These are phyloP conservation scores for Tubosaeta sp. DNA, from an alignment of 768 basidiomycete genomes.

Conservation along the genomic window DNA sequence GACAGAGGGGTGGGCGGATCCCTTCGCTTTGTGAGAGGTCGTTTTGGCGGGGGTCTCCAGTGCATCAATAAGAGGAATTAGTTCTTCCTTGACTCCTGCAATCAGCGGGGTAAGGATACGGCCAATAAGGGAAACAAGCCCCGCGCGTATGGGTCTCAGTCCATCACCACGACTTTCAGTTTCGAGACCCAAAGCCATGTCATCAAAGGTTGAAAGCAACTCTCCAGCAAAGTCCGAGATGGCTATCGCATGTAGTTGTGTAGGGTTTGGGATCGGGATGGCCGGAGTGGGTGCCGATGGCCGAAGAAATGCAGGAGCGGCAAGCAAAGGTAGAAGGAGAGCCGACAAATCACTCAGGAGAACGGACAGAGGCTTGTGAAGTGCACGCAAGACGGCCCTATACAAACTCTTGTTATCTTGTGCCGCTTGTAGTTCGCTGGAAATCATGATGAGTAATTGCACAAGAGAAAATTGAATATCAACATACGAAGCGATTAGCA, in stretches of 20 bases:
- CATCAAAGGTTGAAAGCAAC: slow-evolving; percentile 66
- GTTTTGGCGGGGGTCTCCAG: slow-evolving; percentile 46
- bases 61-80: slow-evolving; percentile 58
- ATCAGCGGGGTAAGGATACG: slow-evolving; percentile 66
- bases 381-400: slow-evolving; percentile 64
- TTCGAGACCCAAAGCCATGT: slow-evolving; percentile 58
- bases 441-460: slow-evolving; percentile 12
- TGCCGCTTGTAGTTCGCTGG: slow-evolving; percentile 65
- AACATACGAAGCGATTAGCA: slow-evolving; percentile 67
- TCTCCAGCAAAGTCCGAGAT: slow-evolving; percentile 70
- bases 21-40: slow-evolving; percentile 15
- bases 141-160: slow-evolving; percentile 63
- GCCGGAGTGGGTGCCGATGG: slow-evolving; percentile 49
- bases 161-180: slow-evolving; percentile 62
- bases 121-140: slow-evolving; percentile 62
- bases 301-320: slow-evolving; percentile 57
- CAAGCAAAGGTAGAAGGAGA: slow-evolving; percentile 60
- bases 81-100: slow-evolving; percentile 53
- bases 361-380: slow-evolving; percentile 76
- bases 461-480: background rate
- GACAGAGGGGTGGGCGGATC: slow-evolving; percentile 53
- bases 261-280: slow-evolving; percentile 52
- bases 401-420: slow-evolving; percentile 60
- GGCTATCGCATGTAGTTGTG: slow-evolving; percentile 68
- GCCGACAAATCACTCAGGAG: slow-evolving; percentile 66